Conservation (phyloP, 1,139 yeast genomes). For the Yamadazyma jaroonii region DNA sequence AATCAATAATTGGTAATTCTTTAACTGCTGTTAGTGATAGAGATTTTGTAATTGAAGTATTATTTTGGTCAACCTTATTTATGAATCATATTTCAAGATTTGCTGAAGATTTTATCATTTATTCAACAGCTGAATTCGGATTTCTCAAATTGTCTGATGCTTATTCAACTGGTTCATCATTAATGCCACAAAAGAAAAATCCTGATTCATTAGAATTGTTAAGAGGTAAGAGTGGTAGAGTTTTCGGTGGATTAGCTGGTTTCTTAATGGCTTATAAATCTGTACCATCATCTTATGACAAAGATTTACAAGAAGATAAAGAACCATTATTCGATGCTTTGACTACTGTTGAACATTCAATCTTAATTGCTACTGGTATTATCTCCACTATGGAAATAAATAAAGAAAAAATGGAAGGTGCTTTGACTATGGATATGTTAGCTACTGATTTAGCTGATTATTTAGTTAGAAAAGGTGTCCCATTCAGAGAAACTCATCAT, state of each 20-base stretch:
- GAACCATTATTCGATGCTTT: conserved; percentile 94
- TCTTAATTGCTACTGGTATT: conserved; percentile 93
- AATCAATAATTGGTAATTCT: conserved; percentile 89
- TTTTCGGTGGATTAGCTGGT: conserved; percentile 91
- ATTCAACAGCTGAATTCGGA: conserved; percentile 97
- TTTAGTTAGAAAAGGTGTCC: conserved; percentile 95
- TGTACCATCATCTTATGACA: conserved; percentile 95
- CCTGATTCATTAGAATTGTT: conserved; percentile 93
- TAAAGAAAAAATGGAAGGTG: conserved; percentile 73
- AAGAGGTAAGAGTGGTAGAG: conserved; percentile 97
- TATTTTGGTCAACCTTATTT: conserved; percentile 95
- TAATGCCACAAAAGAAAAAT: conserved; percentile 99
- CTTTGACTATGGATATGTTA: conserved; percentile 97
- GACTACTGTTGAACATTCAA: conserved; percentile 88
- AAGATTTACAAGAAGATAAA: conserved; percentile 98
- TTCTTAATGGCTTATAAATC: conserved; percentile 95
- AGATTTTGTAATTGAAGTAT: conserved; percentile 94
- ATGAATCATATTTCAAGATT: conserved; percentile 94
- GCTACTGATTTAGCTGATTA: conserved; percentile 98
- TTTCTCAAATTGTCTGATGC: conserved; percentile 93
- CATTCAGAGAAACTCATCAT: conserved; percentile 98
- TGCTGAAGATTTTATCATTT: conserved; percentile 91
- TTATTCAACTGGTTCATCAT: conserved; percentile 94
- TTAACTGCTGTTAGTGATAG: conserved; percentile 94
- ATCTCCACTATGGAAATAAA: conserved; percentile 78